phyloP scores from a whole-genome alignment of 192 early-diverging fungal species.

The Linnemannia hyalina region DNA sequence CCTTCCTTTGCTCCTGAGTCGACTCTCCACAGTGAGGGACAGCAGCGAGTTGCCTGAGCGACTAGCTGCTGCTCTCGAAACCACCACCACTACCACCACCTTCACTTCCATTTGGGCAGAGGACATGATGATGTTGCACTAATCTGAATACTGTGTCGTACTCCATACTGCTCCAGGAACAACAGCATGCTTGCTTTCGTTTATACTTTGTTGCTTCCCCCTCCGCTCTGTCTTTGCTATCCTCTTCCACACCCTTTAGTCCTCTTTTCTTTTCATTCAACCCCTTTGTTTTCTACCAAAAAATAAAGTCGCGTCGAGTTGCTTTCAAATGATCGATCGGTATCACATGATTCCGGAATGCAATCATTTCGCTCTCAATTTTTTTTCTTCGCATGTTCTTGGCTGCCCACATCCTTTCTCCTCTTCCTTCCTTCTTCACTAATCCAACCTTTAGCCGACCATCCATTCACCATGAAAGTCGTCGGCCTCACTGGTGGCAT shows the following conservation, averaged over 20 bases:
- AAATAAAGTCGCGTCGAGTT: too few species aligned
- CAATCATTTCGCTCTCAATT: too few species aligned
- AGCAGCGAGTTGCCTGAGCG: neutral
- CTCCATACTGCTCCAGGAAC: neutral
- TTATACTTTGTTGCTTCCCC: neutral
- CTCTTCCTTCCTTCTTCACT: neutral
- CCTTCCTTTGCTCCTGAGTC: neutral
- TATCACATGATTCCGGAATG: too few species aligned
- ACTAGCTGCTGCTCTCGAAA: neutral
- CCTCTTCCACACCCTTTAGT: neutral
- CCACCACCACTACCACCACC: neutral
- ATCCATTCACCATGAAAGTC: slow-evolving; percentile 76
- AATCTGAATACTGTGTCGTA: neutral
- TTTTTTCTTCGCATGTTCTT: neutral
- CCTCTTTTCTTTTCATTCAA: too few species aligned
- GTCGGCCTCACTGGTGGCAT: slow-evolving; percentile 97
- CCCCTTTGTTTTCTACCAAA: too few species aligned
- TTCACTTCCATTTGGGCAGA: neutral
- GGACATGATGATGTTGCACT: neutral
- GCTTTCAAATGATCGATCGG: too few species aligned
- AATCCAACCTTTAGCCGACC: neutral
- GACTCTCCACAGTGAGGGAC: neutral
- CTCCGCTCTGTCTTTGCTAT: neutral
- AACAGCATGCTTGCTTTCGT: neutral
- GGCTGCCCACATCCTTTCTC: neutral